phyloP scores from a whole-genome alignment of 1,284 basidiomycete species.

The Thelephora terrestris region DNA sequence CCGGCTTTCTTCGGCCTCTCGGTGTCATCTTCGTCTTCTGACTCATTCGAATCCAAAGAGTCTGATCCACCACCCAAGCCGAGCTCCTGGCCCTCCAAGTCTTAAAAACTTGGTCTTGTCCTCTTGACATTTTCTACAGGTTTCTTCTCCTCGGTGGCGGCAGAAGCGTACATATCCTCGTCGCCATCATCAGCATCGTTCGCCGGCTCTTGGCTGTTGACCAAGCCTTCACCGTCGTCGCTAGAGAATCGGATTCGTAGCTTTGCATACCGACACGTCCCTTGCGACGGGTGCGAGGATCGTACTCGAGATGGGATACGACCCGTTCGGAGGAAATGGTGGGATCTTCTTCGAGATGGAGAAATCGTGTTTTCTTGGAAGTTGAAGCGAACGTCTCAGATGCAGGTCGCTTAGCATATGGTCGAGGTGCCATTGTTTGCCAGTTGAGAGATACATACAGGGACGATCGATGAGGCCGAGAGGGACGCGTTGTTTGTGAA shows the following conservation, averaged over 20 bases:
- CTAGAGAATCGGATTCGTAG: slow-evolving; percentile 91
- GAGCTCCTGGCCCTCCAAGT: slow-evolving; percentile 89
- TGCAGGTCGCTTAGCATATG: slow-evolving; percentile 5
- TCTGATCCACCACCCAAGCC: slow-evolving; percentile 33
- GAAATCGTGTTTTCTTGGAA: slow-evolving; percentile 73
- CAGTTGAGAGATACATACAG: neutral
- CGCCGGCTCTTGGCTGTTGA: slow-evolving; percentile 58
- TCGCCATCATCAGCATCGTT: neutral
- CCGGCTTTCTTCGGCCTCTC: slow-evolving; percentile 67
- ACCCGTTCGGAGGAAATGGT: slow-evolving; percentile 66
- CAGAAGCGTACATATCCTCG: slow-evolving; percentile 85
- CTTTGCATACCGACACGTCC: slow-evolving; percentile 75
- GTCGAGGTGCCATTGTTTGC: slow-evolving; percentile 10
- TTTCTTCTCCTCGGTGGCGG: slow-evolving; percentile 41
- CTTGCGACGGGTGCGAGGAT: slow-evolving; percentile 44
- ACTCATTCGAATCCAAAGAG: slow-evolving; percentile 42
- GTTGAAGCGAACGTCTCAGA: slow-evolving; percentile 7
- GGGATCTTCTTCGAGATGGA: slow-evolving; percentile 67
- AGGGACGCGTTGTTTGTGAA: too few relatives aligned
- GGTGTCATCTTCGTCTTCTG: slow-evolving; percentile 73
- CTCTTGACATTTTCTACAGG: slow-evolving; percentile 14
- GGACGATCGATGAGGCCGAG: neutral
- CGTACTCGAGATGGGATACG: slow-evolving; percentile 56
- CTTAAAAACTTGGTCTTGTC: slow-evolving; percentile 66
- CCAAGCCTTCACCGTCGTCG: slow-evolving; percentile 86